phyloP scores from a whole-genome alignment of 768 basidiomycete species.

The Leucocoprinus birnbaumii region DNA sequence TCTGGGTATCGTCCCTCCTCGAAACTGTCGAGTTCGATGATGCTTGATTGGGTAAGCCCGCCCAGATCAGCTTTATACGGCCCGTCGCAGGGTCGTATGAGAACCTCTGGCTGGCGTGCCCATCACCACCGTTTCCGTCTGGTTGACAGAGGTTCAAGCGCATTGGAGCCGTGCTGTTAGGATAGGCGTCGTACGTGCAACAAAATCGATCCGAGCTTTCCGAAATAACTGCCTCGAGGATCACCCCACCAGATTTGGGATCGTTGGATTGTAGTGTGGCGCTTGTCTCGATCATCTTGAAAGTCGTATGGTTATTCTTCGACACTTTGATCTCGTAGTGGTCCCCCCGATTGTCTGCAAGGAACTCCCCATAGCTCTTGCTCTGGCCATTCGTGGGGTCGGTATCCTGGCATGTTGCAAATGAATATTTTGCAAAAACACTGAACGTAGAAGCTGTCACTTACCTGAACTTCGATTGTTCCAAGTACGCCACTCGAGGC shows the following conservation, averaged over 20 bases:
- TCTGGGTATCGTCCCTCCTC: background rate
- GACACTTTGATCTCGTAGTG: background rate
- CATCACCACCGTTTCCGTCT: background rate
- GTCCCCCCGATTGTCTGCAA: background rate
- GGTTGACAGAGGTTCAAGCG: background rate
- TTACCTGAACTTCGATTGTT: background rate
- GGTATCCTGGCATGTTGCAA: background rate
- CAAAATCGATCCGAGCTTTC: background rate
- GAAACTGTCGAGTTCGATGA: background rate
- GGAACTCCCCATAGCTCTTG: background rate
- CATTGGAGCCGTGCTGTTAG: background rate
- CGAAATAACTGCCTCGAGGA: background rate
- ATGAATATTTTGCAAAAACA: background rate
- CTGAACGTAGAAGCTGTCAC: too few species aligned
- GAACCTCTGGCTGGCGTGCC: background rate
- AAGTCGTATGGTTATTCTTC: background rate
- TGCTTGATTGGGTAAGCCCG: background rate
- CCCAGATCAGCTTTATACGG: background rate
- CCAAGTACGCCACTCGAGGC: background rate
- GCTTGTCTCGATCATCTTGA: background rate
- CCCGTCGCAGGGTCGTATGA: background rate
- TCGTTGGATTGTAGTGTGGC: background rate
- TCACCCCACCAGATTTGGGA: background rate
- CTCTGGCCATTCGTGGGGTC: background rate
- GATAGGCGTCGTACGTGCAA: constrained; percentile 1